Evolutionary conservation across 345 rosid genomes (phyloP).

Genomic region (Populus simonii): DNA sequence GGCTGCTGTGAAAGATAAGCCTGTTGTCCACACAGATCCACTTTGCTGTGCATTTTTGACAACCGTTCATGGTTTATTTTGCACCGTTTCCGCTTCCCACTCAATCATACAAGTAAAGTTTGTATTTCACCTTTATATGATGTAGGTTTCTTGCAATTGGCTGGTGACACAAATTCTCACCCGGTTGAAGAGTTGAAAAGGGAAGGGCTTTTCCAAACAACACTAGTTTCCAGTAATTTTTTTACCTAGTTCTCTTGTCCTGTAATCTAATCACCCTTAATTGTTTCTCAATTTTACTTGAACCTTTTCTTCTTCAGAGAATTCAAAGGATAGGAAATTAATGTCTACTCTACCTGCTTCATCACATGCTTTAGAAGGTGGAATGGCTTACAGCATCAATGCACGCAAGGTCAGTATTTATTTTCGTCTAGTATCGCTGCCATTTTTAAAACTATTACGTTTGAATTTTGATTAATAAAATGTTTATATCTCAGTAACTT

Average conservation of each 20-base stretch:
- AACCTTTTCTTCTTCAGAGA: constrained; percentile 7
- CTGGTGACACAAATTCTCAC: constrained; percentile 58
- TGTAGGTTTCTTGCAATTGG: constrained; percentile 58
- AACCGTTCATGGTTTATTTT: not conserved
- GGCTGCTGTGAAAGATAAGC: constrained; percentile 45
- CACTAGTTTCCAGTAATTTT: constrained; percentile 21
- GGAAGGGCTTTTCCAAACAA: constrained; percentile 42
- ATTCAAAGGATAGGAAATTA: constrained; percentile 8
- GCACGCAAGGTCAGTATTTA: constrained; percentile 45
- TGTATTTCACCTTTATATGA: not conserved
- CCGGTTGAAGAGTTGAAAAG: constrained; percentile 46
- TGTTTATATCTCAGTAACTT: not conserved
- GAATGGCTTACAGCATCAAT: constrained; percentile 60
- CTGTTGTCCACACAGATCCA: constrained; percentile 32
- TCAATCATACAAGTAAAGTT: not conserved
- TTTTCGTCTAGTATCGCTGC: not conserved
- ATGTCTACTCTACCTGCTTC: constrained; percentile 5
- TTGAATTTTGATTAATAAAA: not conserved
- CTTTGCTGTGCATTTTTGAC: not conserved
- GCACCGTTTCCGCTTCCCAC: not conserved
- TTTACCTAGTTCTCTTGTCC: not conserved
- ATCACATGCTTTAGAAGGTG: constrained; percentile 34
- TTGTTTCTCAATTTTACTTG: not conserved
- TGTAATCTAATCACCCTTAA: not conserved
- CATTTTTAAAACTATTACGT: not conserved